phyloP scores from a whole-genome alignment of 1,139 yeast species.

The Scheffersomyces cryptocercus region DNA sequence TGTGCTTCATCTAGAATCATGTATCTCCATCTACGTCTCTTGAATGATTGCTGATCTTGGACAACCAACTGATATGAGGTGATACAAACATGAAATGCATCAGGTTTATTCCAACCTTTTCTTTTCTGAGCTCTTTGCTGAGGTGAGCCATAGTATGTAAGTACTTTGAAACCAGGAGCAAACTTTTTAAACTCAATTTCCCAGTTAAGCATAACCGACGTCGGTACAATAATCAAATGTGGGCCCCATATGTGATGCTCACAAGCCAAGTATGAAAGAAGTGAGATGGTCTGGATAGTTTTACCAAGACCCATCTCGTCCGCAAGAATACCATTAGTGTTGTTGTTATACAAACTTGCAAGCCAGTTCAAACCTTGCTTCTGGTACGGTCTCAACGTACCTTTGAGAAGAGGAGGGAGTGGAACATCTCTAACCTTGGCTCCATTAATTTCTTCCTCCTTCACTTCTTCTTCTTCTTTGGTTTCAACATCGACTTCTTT shows the following conservation, averaged over 20 bases:
- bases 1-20: conserved; percentile 99
- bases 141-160: conserved; percentile 97
- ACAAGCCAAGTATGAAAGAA: conserved; percentile 86
- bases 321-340: conserved; percentile 95
- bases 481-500: conserved; percentile 12
- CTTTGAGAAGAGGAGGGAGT: conserved; percentile 66
- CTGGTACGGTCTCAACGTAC: conserved; percentile 86
- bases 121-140: conserved; percentile 95
- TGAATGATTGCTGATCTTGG: conserved; percentile 93
- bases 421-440: conserved; percentile 68
- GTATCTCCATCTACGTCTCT: conserved; percentile 91
- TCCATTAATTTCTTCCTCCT: conserved; percentile 44
- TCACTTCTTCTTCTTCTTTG: conserved; percentile 15
- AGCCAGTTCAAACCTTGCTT: conserved; percentile 97
- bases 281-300: conserved; percentile 92
- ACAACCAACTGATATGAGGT: conserved; percentile 96
- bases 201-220: conserved; percentile 99
- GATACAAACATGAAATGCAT: conserved; percentile 94
- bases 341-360: conserved; percentile 87
- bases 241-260: conserved; percentile 98
- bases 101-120: conserved; percentile 96
- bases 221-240: conserved; percentile 93
- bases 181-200: conserved; percentile 98
- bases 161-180: conserved; percentile 96
- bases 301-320: conserved; percentile 99